phyloP scores from a whole-genome alignment of 768 basidiomycete genomes.

The Suillus occidentalis region DNA sequence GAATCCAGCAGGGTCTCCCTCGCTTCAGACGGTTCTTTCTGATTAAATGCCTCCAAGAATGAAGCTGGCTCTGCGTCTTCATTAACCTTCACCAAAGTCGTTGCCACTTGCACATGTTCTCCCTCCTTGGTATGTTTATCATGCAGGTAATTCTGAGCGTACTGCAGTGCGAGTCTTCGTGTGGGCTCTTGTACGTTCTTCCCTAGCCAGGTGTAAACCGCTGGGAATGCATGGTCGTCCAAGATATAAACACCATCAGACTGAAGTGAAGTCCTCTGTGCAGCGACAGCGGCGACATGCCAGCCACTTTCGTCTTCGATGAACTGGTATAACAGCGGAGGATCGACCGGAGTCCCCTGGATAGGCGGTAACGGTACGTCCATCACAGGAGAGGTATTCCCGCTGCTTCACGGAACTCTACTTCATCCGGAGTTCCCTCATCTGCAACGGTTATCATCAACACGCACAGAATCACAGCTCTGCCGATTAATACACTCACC shows the following conservation, averaged over 20 bases:
- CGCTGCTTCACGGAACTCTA: slow-evolving; percentile 49
- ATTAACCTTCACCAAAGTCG: slow-evolving; percentile 13
- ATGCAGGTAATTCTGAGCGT: slow-evolving; percentile 56
- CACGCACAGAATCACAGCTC: not conserved
- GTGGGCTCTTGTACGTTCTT: slow-evolving; percentile 46
- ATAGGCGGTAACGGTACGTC: slow-evolving; percentile 13
- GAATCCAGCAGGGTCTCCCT: not conserved
- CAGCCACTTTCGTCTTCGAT: slow-evolving; percentile 46
- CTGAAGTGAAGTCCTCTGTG: slow-evolving; percentile 36
- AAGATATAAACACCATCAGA: slow-evolving; percentile 54
- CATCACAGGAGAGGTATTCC: slow-evolving; percentile 31
- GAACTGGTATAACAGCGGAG: slow-evolving; percentile 40
- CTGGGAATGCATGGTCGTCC: slow-evolving; percentile 44
- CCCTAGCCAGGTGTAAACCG: slow-evolving; percentile 63
- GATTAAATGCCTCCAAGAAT: slow-evolving; percentile 33
- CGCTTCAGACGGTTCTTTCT: not conserved
- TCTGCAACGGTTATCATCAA: slow-evolving; percentile 35
- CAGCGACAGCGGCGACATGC: slow-evolving; percentile 36
- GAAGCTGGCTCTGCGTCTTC: slow-evolving; percentile 51
- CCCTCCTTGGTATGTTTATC: slow-evolving; percentile 28
- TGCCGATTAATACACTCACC: slow-evolving; percentile 34
- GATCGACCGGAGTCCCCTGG: slow-evolving; percentile 5
- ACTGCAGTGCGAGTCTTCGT: slow-evolving; percentile 48
- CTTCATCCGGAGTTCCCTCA: slow-evolving; percentile 48
- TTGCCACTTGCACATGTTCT: slow-evolving; percentile 20